Conservation (phyloP, 1,284 basidiomycete species). For the Amylostereum areolatum region DNA sequence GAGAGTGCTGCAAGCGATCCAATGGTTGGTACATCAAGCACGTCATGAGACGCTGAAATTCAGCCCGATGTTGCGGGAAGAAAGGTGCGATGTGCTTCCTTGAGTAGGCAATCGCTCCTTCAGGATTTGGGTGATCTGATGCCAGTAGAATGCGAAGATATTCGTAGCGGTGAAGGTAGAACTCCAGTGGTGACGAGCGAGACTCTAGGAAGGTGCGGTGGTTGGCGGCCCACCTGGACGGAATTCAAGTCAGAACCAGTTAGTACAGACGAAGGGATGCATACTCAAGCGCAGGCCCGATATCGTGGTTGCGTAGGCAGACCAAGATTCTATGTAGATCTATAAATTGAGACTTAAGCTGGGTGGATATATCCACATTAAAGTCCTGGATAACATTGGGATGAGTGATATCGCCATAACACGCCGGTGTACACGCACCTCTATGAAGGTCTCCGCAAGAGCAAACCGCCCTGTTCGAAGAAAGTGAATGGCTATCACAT, state of each 20-base stretch:
- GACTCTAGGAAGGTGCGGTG: constrained; percentile 62
- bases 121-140: constrained; percentile 44
- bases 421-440: constrained; percentile 35
- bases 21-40: constrained; percentile 71
- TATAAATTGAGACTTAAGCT: constrained; percentile 56
- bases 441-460: constrained; percentile 65
- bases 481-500: constrained; percentile 71
- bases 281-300: constrained; percentile 70
- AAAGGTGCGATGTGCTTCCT: constrained; percentile 62
- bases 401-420: not conserved
- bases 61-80: constrained; percentile 54
- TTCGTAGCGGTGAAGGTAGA: constrained; percentile 81
- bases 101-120: constrained; percentile 72
- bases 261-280: constrained; percentile 15
- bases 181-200: constrained; percentile 76
- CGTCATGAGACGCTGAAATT: constrained; percentile 75
- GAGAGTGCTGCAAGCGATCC: constrained; percentile 55
- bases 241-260: constrained; percentile 8
- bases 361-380: constrained; percentile 49
- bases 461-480: constrained; percentile 76
- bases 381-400: constrained; percentile 53
- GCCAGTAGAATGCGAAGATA: constrained; percentile 71
- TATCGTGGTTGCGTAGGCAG: constrained; percentile 61
- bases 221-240: constrained; percentile 65
- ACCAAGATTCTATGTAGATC: constrained; percentile 72